These are phyloP conservation scores for Starmerella powellii DNA, from an alignment of 805 yeast species.

Conservation along the genomic window DNA sequence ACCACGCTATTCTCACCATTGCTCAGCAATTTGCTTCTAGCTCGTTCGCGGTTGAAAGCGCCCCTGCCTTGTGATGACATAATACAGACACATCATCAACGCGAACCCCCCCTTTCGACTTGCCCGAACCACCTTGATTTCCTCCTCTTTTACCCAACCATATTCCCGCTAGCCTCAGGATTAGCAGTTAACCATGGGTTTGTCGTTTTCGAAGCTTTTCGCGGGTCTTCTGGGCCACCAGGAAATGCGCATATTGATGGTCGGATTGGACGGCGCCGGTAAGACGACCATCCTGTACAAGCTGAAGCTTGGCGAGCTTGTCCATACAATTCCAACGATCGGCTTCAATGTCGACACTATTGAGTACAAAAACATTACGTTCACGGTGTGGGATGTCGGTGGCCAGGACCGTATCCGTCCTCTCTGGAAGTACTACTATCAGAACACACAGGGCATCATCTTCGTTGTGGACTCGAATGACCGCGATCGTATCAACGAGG, in stretches of 20 bases:
- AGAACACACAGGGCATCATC: constrained; percentile 96
- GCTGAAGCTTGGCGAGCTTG: constrained; percentile 90
- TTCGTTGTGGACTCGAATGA: constrained; percentile 97
- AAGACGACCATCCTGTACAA: constrained; percentile 92
- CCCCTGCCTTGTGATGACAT: constrained; percentile 5
- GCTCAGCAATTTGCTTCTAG: too few species aligned
- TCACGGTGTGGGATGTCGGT: constrained; percentile 99
- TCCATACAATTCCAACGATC: constrained; percentile 91
- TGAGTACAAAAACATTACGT: constrained; percentile 91
- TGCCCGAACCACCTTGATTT: constrained; percentile 7
- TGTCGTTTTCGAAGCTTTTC: constrained; percentile 85
- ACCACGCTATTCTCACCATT: too few species aligned
- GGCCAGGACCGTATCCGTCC: constrained; percentile 99
- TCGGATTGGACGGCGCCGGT: constrained; percentile 97
- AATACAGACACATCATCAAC: constrained; percentile 18
- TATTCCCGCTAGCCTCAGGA: constrained; percentile 9
- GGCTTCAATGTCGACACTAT: constrained; percentile 97
- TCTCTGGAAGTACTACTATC: constrained; percentile 97
- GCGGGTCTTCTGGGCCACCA: constrained; percentile 93
- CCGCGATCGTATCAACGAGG: constrained; percentile 94
- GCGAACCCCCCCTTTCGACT: not conserved
- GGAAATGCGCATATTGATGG: constrained; percentile 97
- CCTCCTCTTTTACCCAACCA: constrained; percentile 10
- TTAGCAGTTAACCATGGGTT: constrained; percentile 51
- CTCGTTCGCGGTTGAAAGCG: too few species aligned